Base-by-base conservation (phyloP, 495 filamentous ascomycete species). In the Umbilicaria muhlenbergii region DNA sequence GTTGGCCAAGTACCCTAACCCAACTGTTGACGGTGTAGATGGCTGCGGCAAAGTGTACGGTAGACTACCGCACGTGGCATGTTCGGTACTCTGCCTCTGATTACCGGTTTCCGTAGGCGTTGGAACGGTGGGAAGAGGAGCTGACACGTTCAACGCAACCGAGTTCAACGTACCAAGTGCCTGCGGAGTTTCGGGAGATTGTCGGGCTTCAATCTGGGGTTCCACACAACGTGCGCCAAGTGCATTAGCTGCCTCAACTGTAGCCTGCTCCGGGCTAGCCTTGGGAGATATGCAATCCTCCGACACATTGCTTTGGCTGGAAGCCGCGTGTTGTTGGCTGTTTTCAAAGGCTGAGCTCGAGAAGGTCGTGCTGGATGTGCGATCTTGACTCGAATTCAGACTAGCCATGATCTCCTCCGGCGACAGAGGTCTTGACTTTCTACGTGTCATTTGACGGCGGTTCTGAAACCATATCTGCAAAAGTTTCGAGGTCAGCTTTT, bases 391-490 rank as follows among this genome's bases (percentile, higher is more conserved):
- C 16, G 52, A 48, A 32, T 17, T 32, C 10, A 44, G 5, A 16
- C 37, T 38, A 21, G 70, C 72, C 11, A 75, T 67, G 21, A 92
- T 73, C 59, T 94, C 86, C 54, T 92, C 78, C 17, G 83, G 78
- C 24, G 86, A 72, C 15, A 94, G 68, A 19, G 91, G 91, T 47
- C 85, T 81, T 42, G 86, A 83, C 67, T 89, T 93, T 44, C 92
- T 76, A 43, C 92, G 77, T 54, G 87, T 80, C 62, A 87, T 93
- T 58, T 99, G 92, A 47, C 92, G 75, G 57, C 88, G 78, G 53
- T 99, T 99, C 58, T 96, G 92, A 62, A 99, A 99, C 92, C 92
- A 99, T 52, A 99, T 94, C 91, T 98, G 58, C 10, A 17, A 14
- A 28, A 6, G 6, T 6, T 28, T 28, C 24, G 8, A 28, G 6